Base-by-base conservation (phyloP, 768 basidiomycete genomes). In the Trametes maxima region DNA sequence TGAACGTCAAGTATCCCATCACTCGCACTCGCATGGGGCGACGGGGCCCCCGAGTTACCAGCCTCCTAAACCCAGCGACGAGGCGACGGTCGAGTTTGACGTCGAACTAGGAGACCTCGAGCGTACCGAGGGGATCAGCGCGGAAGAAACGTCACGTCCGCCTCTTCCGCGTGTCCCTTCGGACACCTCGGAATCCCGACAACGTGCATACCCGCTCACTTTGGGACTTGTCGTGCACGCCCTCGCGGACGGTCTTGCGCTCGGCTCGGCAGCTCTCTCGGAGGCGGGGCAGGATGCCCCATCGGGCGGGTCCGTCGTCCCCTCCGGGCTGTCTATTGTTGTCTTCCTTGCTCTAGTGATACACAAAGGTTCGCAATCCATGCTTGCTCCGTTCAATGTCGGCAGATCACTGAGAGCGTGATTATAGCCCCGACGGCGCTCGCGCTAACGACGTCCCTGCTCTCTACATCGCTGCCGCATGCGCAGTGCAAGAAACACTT, bases 301-400 rank as follows among this genome's bases (percentile, higher is more conserved):
- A 8, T 43, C 50, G 2, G 43, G 22, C 11, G 63, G n/a, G 5
- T 57, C 66, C 14, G 12, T 61, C 5, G 25, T 64, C 0, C 62
- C 66, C 22, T 64, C 62, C 22, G 79, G 77, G 37, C 70, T 98
- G 35, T 91, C 95, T 0, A 69, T 94, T 11, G 79, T 98, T 44
- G 89, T 99, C 3, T 98, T 98, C 71, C 70, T 97, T 22, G 95
- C 97, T 2, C 83, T 99, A 43, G 80, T 92, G 49, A 79, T 98
- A 21, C 97, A 98, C 75, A 98, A 98, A 83, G 91, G 92, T 82
- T 47, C 25, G 60, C 43, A 11, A 2, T 22, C 24, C 17, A 28
- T 49, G 5, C 13, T 11, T 49, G 28, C n/a, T 14, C 35, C 11
- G 10, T 39, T 22, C 11, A 11, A 17, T 19, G 21, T 13, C n/a